Base-by-base conservation (phyloP, 2,329 filamentous ascomycete genomes). In the Falciphora oryzae region DNA sequence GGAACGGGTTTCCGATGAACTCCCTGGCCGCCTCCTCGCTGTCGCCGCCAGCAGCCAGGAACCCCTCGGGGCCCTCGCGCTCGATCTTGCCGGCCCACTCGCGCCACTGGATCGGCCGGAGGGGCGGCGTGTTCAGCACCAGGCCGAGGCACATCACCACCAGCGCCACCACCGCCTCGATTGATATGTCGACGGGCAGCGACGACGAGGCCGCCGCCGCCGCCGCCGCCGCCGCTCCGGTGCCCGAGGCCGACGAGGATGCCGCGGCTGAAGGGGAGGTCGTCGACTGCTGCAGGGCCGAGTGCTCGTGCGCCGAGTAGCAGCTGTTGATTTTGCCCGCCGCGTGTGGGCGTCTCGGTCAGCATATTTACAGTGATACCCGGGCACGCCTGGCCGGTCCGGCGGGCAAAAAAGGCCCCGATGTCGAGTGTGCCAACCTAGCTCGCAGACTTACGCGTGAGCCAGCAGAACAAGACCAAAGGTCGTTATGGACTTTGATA, bases 281-380 rank as follows among this genome's bases (percentile, higher is more conserved):
- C 63, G 76, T 77, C 69, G 82, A 81, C 65, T 88, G 85, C 70
- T 88, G 86, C 62, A 96, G 85, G 28, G 88, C 83, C 8, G 92
- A 90, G 79, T 97, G 91, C 79, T 99, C 95, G 77, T 97, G 91
- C 60, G 93, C 93, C 63, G 95, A 99, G 79, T 98, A 99, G 79
- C 93, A 96, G 68, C 95, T 99, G 74, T 64, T 64, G 65, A 3
- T 14, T 18, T n/a, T 62, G 44, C 44, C 32, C 32, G 13, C 13
- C 32, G 32, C 32, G 32, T 35, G 32, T 14, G 22, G 44, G 44
- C 8, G 44, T 53, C 44, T 11, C 44, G 44, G 44, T 53, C 44
- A 53, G 44, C 22, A 25, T 53, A n/a, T 53, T n/a, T 7, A 13
- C 44, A 6, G 44, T 2, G 44, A n/a, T 53, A 7, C 14, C 38